Evolutionary conservation across 106 monocot genomes (phyloP).

Genomic region (Dendrobium catenatum): DNA sequence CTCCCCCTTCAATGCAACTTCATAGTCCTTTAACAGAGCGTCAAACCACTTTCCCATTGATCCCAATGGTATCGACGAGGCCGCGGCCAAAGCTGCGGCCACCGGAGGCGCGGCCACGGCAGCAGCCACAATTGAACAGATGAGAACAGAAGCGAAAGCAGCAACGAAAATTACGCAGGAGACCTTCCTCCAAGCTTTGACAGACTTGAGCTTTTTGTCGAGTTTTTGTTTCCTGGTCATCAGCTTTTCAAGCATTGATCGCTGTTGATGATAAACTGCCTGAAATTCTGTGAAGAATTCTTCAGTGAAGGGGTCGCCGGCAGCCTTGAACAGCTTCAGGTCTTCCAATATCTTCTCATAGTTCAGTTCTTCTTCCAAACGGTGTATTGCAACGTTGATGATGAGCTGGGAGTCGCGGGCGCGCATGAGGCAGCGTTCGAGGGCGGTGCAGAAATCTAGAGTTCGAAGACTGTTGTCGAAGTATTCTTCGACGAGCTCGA

Average conservation of each 20-base stretch:
- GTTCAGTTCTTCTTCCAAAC: constrained; percentile 16
- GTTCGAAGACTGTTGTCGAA: constrained; percentile 31
- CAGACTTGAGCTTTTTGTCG: constrained; percentile 29
- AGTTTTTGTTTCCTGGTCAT: constrained; percentile 19
- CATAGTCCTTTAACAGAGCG: constrained; percentile 33
- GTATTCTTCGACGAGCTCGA: constrained; percentile 41
- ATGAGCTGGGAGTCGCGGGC: constrained; percentile 32
- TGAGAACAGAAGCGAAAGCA: constrained; percentile 24
- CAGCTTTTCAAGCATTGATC: constrained; percentile 23
- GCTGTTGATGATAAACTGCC: constrained; percentile 33
- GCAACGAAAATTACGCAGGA: constrained; percentile 35
- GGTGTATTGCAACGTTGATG: constrained; percentile 18
- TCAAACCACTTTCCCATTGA: constrained; percentile 47
- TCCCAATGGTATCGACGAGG: constrained; percentile 23
- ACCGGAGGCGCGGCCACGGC: constrained; percentile 42
- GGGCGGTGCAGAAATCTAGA: constrained; percentile 40
- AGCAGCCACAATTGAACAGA: constrained; percentile 49
- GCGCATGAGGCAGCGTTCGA: constrained; percentile 30
- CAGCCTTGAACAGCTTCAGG: constrained; percentile 24
- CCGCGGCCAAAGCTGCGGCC: constrained; percentile 29
- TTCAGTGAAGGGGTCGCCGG: constrained; percentile 41
- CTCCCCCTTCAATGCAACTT: constrained; percentile 25
- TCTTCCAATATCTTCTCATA: constrained; percentile 22
- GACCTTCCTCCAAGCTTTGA: constrained; percentile 39
- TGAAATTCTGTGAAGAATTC: constrained; percentile 38